These are phyloP conservation scores for Sisymbrium irio DNA, from an alignment of 345 rosid genomes.

Conservation along the genomic window DNA sequence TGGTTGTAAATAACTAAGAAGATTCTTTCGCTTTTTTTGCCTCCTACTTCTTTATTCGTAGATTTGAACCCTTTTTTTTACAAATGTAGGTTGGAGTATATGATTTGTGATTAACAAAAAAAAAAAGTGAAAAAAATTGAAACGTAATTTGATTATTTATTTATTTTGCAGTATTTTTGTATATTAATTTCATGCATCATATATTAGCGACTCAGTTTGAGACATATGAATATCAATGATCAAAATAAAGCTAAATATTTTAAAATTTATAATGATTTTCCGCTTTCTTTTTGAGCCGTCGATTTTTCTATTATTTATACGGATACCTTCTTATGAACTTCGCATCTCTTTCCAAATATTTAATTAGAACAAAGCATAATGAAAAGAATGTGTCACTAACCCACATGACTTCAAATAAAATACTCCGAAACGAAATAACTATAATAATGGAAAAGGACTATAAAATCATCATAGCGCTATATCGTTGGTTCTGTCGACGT, in stretches of 20 bases:
- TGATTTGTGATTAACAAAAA: too few species aligned
- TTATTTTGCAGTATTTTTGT: neutral
- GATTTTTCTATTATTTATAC: neutral
- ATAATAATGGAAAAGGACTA: neutral
- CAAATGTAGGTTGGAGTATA: too few species aligned
- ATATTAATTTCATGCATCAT: neutral
- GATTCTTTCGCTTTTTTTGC: slow-evolving; percentile 8
- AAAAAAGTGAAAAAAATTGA: neutral
- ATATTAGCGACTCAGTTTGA: neutral
- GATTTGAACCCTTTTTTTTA: neutral
- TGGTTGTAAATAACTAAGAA: neutral
- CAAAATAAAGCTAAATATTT: neutral
- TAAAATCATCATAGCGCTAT: neutral
- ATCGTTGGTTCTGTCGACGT: neutral
- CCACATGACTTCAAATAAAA: neutral
- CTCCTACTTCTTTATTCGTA: slow-evolving; percentile 5
- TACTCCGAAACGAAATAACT: neutral
- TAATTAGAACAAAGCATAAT: neutral
- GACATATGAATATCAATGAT: neutral
- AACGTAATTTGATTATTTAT: neutral
- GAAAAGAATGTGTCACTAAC: slow-evolving; percentile 11
- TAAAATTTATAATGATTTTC: neutral
- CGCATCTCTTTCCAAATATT: neutral
- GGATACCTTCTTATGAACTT: neutral
- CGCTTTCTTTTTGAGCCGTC: neutral